phyloP scores from a whole-genome alignment of 1,284 basidiomycete genomes.

The Phlebopus sp. region DNA sequence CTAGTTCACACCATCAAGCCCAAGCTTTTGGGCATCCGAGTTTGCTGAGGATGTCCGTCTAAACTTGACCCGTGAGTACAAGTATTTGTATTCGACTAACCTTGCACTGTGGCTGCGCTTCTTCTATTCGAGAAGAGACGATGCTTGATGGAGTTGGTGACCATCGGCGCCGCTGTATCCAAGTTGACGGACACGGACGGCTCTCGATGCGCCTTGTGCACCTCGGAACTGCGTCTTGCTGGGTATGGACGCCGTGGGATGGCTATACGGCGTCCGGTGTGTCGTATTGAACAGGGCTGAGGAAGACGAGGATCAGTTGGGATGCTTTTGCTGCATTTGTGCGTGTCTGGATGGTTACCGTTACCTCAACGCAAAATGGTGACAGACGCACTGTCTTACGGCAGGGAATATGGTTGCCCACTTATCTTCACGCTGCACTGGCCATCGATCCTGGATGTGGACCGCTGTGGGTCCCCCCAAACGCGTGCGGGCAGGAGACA shows the following conservation, averaged over 20 bases:
- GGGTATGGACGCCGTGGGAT: slow-evolving; percentile 7
- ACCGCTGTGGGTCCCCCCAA: background rate
- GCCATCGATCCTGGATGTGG: background rate
- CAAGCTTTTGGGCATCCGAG: no score
- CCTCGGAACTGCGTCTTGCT: slow-evolving; percentile 6
- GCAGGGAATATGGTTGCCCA: background rate
- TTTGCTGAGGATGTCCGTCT: no score
- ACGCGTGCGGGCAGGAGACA: background rate
- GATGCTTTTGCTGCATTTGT: slow-evolving; percentile 3
- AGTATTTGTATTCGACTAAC: slow-evolving; percentile 26
- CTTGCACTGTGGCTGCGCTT: slow-evolving; percentile 3
- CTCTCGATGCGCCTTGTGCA: slow-evolving; percentile 5
- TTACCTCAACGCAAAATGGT: background rate
- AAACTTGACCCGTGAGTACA: background rate
- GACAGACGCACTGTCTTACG: slow-evolving; percentile 5
- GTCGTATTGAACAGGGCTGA: slow-evolving; percentile 15
- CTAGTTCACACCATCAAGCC: no score
- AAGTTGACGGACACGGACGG: slow-evolving; percentile 16
- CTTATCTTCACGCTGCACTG: slow-evolving; percentile 15
- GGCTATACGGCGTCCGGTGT: slow-evolving; percentile 10
- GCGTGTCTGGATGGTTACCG: slow-evolving; percentile 1
- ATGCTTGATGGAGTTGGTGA: background rate
- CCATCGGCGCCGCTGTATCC: slow-evolving; percentile 15
- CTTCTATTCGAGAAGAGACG: background rate
- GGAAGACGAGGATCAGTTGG: background rate